phyloP scores from a whole-genome alignment of 805 yeast species.

The Blastobotrys robertii region DNA sequence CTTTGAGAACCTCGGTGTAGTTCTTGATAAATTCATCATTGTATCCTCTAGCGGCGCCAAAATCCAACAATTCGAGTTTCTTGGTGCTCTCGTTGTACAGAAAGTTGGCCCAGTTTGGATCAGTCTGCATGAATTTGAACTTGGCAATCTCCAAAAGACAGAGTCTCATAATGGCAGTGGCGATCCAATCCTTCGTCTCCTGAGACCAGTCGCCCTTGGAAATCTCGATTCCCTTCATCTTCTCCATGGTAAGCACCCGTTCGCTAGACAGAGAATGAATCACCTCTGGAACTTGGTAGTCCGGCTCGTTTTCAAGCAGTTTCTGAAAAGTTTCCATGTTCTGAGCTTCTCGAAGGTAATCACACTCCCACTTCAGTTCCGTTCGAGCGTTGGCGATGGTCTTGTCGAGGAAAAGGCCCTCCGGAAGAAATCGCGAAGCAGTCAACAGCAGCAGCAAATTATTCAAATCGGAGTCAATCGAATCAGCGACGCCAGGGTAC shows the following conservation, averaged over 20 bases:
- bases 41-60: constrained; percentile 88
- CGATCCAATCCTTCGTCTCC: constrained; percentile 68
- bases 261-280: constrained; percentile 67
- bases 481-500: constrained; percentile 91
- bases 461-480: constrained; percentile 90
- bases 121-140: constrained; percentile 93
- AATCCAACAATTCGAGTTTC: constrained; percentile 80
- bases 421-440: constrained; percentile 80
- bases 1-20: constrained; percentile 63
- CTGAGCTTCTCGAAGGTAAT: constrained; percentile 80
- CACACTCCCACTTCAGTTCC: constrained; percentile 97
- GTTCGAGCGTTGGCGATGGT: constrained; percentile 88
- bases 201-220: constrained; percentile 66
- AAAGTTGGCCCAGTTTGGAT: constrained; percentile 99
- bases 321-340: constrained; percentile 60
- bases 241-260: constrained; percentile 83
- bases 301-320: constrained; percentile 49
- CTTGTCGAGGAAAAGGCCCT: constrained; percentile 83
- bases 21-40: constrained; percentile 54
- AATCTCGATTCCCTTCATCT: constrained; percentile 74
- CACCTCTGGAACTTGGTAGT: constrained; percentile 73
- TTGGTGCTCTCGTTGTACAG: constrained; percentile 62
- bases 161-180: constrained; percentile 75
- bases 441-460: constrained; percentile 71
- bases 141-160: constrained; percentile 78